A percentile compares a stretch with the other conserved stretches of the same genome.
Evolutionary conservation across 441 rosid species (phyloP).

Genomic region (Syzygium malaccense): DNA sequence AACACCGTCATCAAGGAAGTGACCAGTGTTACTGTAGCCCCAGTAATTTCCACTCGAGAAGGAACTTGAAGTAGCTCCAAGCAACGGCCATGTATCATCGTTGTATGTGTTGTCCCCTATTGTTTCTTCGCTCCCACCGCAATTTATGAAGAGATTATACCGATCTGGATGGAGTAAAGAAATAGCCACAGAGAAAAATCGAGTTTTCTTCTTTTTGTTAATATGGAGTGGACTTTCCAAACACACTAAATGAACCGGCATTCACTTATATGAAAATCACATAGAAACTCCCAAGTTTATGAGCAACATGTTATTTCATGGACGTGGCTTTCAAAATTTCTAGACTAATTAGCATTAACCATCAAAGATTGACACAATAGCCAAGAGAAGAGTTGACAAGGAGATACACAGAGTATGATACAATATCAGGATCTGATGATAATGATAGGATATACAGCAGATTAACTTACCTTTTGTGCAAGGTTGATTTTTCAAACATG

Average conservation of each 20-base stretch:
- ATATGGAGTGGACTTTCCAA: background rate
- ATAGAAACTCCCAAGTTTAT: background rate
- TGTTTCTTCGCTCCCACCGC: background rate
- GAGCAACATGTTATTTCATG: background rate
- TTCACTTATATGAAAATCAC: background rate
- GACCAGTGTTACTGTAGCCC: constrained; percentile 5
- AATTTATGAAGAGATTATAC: background rate
- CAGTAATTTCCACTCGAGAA: background rate
- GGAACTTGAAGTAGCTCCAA: rapidly evolving
- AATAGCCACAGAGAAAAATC: background rate
- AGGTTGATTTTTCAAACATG: background rate
- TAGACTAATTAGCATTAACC: background rate
- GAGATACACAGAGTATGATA: background rate
- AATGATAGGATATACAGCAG: background rate
- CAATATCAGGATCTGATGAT: background rate
- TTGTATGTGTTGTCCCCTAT: background rate
- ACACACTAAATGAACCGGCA: background rate
- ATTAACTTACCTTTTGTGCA: background rate
- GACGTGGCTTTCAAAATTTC: background rate
- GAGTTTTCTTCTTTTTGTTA: background rate
- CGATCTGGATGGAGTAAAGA: background rate
- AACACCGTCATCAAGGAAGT: background rate
- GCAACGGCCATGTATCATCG: background rate
- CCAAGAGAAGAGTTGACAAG: background rate
- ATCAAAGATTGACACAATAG: background rate